A percentile compares a stretch with the other conserved stretches of the same genome.
phyloP scores from a whole-genome alignment of 805 yeast species.

The Wickerhamomyces kurtzmanii region DNA sequence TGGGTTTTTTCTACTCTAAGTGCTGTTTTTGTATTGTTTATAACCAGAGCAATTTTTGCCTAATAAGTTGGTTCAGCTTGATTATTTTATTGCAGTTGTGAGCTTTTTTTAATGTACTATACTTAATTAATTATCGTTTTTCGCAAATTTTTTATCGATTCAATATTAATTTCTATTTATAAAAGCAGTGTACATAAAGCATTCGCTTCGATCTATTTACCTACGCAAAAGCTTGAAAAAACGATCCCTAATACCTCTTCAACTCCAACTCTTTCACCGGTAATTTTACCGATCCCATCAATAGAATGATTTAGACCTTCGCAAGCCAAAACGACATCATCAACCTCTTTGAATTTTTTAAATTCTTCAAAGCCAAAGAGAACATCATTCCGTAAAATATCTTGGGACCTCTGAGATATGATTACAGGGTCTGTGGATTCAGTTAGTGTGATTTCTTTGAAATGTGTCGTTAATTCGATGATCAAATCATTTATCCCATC shows the following conservation, averaged over 20 bases:
- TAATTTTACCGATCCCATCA: slow-evolving; percentile 85
- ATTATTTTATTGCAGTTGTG: too few relatives aligned
- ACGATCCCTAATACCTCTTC: slow-evolving; percentile 90
- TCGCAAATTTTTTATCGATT: too few relatives aligned
- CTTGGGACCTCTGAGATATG: slow-evolving; percentile 68
- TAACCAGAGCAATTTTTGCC: too few relatives aligned
- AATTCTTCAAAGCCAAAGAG: slow-evolving; percentile 67
- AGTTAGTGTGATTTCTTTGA: slow-evolving; percentile 38
- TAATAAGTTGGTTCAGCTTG: too few relatives aligned
- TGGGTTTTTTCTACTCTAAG: too few relatives aligned
- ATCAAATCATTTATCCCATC: slow-evolving; percentile 46
- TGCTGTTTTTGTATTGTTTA: too few relatives aligned
- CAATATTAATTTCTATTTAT: too few relatives aligned
- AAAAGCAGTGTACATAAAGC: too few relatives aligned
- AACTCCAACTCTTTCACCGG: slow-evolving; percentile 81
- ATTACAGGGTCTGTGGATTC: slow-evolving; percentile 55
- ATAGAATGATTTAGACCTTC: slow-evolving; percentile 68
- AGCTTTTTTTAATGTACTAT: too few relatives aligned
- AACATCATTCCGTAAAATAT: slow-evolving; percentile 67
- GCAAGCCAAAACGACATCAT: slow-evolving; percentile 72
- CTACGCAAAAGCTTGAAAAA: slow-evolving; percentile 88
- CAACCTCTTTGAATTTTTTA: slow-evolving; percentile 31
- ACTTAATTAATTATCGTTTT: too few relatives aligned
- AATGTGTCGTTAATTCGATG: slow-evolving; percentile 27
- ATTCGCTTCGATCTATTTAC: too few relatives aligned